A percentile compares a stretch with the other conserved stretches of the same genome.
Conservation (phyloP, 139 green algal genomes). For the Raphidocelis subcapitata region DNA sequence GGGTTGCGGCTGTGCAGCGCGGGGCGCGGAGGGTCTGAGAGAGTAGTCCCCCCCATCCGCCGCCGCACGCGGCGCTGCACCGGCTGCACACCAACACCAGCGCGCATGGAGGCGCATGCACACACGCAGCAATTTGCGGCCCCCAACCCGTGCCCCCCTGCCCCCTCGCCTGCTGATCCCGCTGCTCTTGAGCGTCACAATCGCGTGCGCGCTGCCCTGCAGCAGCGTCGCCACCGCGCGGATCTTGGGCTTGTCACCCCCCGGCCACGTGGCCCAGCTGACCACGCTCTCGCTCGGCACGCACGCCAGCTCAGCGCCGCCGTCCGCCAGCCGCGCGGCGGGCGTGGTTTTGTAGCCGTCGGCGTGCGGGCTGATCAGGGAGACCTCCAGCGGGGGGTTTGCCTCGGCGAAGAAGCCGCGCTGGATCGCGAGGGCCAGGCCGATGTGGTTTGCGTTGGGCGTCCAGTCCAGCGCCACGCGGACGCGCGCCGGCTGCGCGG, state of each 20-base stretch:
- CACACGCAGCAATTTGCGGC: too few relatives aligned
- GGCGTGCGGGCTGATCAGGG: slow-evolving; percentile 50
- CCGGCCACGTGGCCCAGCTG: slow-evolving; percentile 37
- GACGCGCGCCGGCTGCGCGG: too few relatives aligned
- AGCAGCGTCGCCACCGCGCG: slow-evolving; percentile 60
- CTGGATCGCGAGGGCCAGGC: slow-evolving; percentile 47
- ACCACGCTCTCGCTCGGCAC: slow-evolving; percentile 54
- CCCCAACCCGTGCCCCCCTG: too few relatives aligned
- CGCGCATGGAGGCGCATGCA: too few relatives aligned
- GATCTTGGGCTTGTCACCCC: slow-evolving; percentile 44
- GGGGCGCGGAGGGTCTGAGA: too few relatives aligned
- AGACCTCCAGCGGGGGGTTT: slow-evolving; percentile 44
- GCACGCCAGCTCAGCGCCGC: slow-evolving; percentile 50
- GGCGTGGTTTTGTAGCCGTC: slow-evolving; percentile 71
- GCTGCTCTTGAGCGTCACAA: slow-evolving; percentile 72
- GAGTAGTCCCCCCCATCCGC: too few relatives aligned
- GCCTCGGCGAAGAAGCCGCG: slow-evolving; percentile 52
- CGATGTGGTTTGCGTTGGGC: slow-evolving; percentile 79
- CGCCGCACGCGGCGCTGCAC: too few relatives aligned
- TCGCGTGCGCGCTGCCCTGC: slow-evolving; percentile 57
- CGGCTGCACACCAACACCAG: too few relatives aligned
- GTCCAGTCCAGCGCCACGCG: slow-evolving; percentile 81
- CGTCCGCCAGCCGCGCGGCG: slow-evolving; percentile 40
- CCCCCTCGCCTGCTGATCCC: slow-evolving; percentile 33
- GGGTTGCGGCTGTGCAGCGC: too few relatives aligned